A percentile compares a stretch with the other conserved stretches of the same genome.
Conservation (phyloP, 768 basidiomycete genomes). For the Crassisporium funariophilum region DNA sequence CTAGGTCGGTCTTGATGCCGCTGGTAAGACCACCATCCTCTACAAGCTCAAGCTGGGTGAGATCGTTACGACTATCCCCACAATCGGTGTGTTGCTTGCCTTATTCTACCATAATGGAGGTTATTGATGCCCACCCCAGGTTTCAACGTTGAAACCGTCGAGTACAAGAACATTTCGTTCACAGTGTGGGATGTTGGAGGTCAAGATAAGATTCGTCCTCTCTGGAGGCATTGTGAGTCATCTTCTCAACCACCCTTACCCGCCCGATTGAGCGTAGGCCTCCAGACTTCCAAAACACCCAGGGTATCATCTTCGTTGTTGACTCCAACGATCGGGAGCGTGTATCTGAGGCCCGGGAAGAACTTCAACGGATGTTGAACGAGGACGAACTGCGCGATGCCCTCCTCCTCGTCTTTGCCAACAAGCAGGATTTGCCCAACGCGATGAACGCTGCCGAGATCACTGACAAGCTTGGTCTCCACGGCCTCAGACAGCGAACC, state of each 20-base stretch:
- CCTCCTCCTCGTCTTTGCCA: constrained; percentile 97
- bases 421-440: constrained; percentile 99
- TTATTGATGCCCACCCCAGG: constrained; percentile 51
- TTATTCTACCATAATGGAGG: constrained; percentile 10
- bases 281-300: constrained; percentile 99
- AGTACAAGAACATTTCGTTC: constrained; percentile 99
- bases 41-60: constrained; percentile 99
- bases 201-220: constrained; percentile 99
- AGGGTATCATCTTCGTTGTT: constrained; percentile 99
- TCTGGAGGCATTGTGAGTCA: constrained; percentile 98
- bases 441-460: constrained; percentile 99
- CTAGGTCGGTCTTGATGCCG: constrained; percentile 98
- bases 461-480: constrained; percentile 98
- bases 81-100: constrained; percentile 76
- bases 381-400: constrained; percentile 99
- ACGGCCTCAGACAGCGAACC: constrained; percentile 93
- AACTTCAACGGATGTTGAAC: constrained; percentile 99
- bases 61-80: constrained; percentile 99
- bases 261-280: constrained; percentile 17
- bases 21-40: constrained; percentile 97
- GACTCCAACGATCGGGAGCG: constrained; percentile 99
- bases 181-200: constrained; percentile 99
- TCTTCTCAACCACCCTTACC: constrained; percentile 17
- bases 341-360: constrained; percentile 98
- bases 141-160: constrained; percentile 99